Conservation (phyloP, 2,329 filamentous ascomycete genomes). For the Trichoderma arundinaceum region DNA sequence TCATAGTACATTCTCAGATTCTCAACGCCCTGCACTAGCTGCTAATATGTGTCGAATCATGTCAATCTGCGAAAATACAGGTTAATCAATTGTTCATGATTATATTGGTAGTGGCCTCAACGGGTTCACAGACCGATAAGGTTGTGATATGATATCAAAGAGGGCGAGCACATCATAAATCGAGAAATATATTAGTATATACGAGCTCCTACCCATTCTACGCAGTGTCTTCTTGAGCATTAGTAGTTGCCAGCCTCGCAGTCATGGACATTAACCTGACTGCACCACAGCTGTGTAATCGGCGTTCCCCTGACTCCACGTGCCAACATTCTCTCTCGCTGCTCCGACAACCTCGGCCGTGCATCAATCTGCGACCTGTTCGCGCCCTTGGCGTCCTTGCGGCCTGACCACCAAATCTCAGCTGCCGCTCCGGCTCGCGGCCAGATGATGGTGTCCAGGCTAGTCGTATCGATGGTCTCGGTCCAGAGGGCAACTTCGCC, state of each 20-base stretch:
- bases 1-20: no score
- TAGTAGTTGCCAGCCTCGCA: slow-evolving; percentile 24
- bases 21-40: no score
- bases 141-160: no score
- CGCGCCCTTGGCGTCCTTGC: slow-evolving; percentile 66
- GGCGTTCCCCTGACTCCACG: slow-evolving; percentile 67
- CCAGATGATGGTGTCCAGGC: slow-evolving; percentile 78
- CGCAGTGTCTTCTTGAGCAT: background rate
- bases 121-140: no score
- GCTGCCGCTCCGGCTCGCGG: slow-evolving; percentile 75
- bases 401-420: slow-evolving; percentile 81
- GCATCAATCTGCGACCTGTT: slow-evolving; percentile 76
- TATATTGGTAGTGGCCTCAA: no score
- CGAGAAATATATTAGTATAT: background rate
- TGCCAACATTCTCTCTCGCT: slow-evolving; percentile 75
- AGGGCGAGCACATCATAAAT: no score
- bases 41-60: no score
- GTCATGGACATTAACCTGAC: slow-evolving; percentile 24
- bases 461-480: slow-evolving; percentile 75
- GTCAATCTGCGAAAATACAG: no score
- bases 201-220: background rate
- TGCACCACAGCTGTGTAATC: slow-evolving; percentile 46
- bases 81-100: no score
- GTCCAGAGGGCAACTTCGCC: slow-evolving; percentile 84
- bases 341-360: slow-evolving; percentile 71